Evolutionary conservation across 139 green algal species (phyloP).

Genomic region (Zygnema cylindricum): DNA sequence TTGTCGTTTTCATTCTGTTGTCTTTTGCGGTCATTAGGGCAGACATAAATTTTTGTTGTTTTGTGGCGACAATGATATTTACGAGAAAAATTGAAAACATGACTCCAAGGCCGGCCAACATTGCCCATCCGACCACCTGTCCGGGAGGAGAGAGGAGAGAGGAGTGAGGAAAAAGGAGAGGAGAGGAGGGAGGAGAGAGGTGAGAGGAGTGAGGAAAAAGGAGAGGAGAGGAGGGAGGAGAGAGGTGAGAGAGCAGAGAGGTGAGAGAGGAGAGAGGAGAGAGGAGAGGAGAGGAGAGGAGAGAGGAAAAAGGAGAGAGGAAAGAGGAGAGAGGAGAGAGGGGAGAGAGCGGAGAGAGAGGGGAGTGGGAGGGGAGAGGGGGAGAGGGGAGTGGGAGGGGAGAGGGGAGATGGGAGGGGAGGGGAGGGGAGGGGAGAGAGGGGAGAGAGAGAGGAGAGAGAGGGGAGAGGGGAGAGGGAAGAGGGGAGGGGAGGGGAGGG

Average conservation of each 20-base stretch:
- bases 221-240: neutral
- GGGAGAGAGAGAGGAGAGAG: neutral
- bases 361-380: neutral
- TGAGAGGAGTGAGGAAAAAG: neutral
- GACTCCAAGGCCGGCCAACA: conserved; percentile 45
- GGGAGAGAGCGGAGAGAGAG: neutral
- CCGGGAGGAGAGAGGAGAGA: neutral
- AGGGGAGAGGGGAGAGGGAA: neutral
- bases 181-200: neutral
- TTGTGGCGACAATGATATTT: conserved; percentile 38
- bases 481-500: neutral
- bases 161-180: neutral
- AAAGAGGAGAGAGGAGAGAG: neutral
- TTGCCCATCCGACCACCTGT: conserved; percentile 54
- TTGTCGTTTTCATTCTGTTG: conserved; percentile 44
- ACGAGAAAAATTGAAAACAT: conserved; percentile 40
- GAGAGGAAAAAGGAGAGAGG: neutral
- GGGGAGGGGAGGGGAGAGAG: neutral
- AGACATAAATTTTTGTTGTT: neutral
- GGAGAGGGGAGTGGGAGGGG: neutral
- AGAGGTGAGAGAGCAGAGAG: neutral
- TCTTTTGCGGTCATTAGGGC: conserved; percentile 28
- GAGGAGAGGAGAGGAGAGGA: neutral
- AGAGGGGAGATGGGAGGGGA: neutral
- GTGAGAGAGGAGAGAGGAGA: neutral